Evolutionary conservation across 208 protist species (phyloP), one percentile per base, ranked within the genome.

Genomic region (Acanthamoeba lenticulata): DNA sequence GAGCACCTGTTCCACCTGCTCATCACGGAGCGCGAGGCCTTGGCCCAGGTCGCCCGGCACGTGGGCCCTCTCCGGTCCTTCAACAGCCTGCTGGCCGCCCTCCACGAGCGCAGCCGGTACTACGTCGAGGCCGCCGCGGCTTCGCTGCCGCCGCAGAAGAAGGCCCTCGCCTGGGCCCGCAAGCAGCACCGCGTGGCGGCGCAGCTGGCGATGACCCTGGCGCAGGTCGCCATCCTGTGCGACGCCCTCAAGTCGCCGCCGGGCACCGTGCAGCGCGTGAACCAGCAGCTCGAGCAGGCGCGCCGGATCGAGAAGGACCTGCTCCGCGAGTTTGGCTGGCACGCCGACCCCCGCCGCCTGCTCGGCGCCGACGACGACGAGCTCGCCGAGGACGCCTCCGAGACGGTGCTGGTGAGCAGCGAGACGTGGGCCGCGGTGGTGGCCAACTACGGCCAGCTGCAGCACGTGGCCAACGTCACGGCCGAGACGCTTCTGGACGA

Each of bases 1-100:
- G 89, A 93, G 44, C 89, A 93, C 62, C 19, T 93, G 15, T 42
- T 93, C 24, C 69, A 93, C 81, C 40, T 93, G 57, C 24, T 93
- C 65, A 83, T 93, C 9, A 24, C 29, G 11, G 21, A 90, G 52
- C 72, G 72, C 40, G 36, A 21, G 36, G 42, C 42, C 24, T 38
- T 83, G 42, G 2, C 72, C 38, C 40, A 83, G 19, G 40, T 38
- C 29, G 17, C 72, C 3, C 1, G 6, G 42, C 72, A 83, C 15
- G 6, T 15, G 7, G 13, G 72, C 1, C 32, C 36, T 11, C 72
- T 83, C 6, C 13, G 40, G 1, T 44, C 72, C 1, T n/a, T 83
- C 42, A 49, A 44, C 27, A n/a, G 42, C 34, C 72, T 83, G 72
- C 72, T 83, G 7, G 40, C 40, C 40, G 29, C 40, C 11, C 5